phyloP scores from a whole-genome alignment of 306 rosid species.

The Fragaria ananassa region DNA sequence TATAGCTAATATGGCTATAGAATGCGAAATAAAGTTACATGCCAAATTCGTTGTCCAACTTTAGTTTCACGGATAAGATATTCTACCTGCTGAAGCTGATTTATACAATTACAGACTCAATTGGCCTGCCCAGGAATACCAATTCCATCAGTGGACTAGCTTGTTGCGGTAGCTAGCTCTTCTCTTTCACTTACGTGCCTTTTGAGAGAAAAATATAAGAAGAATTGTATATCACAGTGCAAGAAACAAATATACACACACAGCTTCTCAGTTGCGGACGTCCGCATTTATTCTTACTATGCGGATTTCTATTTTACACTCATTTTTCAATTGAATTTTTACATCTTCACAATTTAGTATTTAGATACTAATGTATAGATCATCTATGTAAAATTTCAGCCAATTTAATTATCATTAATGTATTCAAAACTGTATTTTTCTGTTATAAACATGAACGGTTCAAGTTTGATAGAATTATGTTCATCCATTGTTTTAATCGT shows the following conservation, averaged over 20 bases:
- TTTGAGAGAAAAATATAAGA: not conserved
- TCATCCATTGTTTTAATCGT: too few species aligned
- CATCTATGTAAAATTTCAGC: not conserved
- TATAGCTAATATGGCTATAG: not conserved
- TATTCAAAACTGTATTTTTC: too few species aligned
- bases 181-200: not conserved
- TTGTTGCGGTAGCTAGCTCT: not conserved
- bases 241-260: not conserved
- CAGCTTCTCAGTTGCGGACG: too few species aligned
- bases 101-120: not conserved
- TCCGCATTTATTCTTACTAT: too few species aligned
- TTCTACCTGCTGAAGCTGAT: constrained; percentile 22
- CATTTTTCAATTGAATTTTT: too few species aligned
- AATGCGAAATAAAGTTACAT: not conserved
- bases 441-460: too few species aligned
- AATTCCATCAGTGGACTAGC: not conserved
- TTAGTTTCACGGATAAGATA: constrained; percentile 35
- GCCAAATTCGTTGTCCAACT: not conserved
- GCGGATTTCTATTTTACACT: too few species aligned
- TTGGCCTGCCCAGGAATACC: not conserved
- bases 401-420: too few species aligned
- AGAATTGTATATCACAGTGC: not conserved
- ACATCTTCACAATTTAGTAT: too few species aligned
- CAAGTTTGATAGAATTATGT: too few species aligned
- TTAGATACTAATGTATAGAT: not conserved